These are phyloP conservation scores for Chaetothyriales sp. DNA, from an alignment of 2,329 filamentous ascomycete species.

Conservation along the genomic window DNA sequence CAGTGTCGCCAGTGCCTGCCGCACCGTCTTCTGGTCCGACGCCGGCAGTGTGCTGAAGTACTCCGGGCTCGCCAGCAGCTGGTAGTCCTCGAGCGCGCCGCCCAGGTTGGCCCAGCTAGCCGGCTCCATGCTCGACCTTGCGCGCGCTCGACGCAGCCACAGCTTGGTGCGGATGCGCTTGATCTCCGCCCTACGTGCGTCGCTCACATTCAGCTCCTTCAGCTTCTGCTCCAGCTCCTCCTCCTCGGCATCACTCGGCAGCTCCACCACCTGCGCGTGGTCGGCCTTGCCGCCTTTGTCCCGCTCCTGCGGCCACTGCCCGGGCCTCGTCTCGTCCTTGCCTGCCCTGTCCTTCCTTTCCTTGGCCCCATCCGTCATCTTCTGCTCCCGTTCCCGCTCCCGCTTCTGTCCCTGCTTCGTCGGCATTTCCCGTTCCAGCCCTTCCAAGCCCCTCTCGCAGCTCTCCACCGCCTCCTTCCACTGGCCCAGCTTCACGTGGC, in stretches of 20 bases:
- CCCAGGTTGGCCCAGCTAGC: slow-evolving; percentile 64
- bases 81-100: slow-evolving; percentile 70
- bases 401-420: slow-evolving; percentile 21
- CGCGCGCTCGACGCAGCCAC: slow-evolving; percentile 64
- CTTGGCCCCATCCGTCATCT: slow-evolving; percentile 12
- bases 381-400: too few species aligned
- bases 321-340: slow-evolving; percentile 8
- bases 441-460: slow-evolving; percentile 59
- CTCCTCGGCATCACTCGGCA: slow-evolving; percentile 30
- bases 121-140: slow-evolving; percentile 34
- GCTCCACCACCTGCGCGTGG: slow-evolving; percentile 36
- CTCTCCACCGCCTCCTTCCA: slow-evolving; percentile 71
- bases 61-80: slow-evolving; percentile 27
- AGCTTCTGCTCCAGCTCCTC: slow-evolving; percentile 30
- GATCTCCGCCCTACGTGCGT: slow-evolving; percentile 48
- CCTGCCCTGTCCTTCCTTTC: slow-evolving; percentile 12
- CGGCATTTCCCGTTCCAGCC: slow-evolving; percentile 50
- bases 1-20: slow-evolving; percentile 50
- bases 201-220: slow-evolving; percentile 28
- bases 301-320: slow-evolving; percentile 10
- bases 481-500: slow-evolving; percentile 68
- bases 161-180: slow-evolving; percentile 69
- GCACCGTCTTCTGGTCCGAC: slow-evolving; percentile 55
- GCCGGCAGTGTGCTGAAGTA: slow-evolving; percentile 43
- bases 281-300: slow-evolving; percentile 20